Base-by-base conservation (phyloP, 2,329 filamentous ascomycete genomes). In the Fusarium globosum region DNA sequence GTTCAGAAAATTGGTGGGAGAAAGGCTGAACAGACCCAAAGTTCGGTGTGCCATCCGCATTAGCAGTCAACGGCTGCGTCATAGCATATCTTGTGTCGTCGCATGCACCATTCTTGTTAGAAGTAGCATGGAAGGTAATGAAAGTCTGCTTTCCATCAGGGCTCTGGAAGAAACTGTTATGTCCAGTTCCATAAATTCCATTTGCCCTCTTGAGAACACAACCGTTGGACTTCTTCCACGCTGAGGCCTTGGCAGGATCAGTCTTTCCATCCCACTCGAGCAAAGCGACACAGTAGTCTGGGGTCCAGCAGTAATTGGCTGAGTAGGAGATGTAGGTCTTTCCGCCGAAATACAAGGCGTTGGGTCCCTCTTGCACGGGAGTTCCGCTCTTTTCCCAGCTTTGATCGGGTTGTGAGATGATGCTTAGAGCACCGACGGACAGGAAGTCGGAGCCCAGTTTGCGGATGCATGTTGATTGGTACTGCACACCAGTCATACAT, bases 111-210 rank as follows among this genome's bases (percentile, higher is more conserved):
- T 79, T 80, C 16, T 82, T 80, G 65, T 84, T 86, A 4, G 82
- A 80, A 1, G 87, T 89, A 2, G 88, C 88, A 71, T 90, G 88
- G 77, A 88, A 90, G 1, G 87, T 85, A 58, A 87, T 88, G 85
- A 85, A 90, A 6, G 84, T 86, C 78, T 90, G 83, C 1, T 80
- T 85, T 7, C 83, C 86, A 68, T 90, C 87, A 0, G 88, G 88
- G 69, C 86, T 89, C 35, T 79, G 81, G 80, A 91, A 90, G 82
- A 90, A 90, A 6, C 86, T 87, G 72, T 89, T 89, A 69, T 89
- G 87, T 1, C 87, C 88, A 0, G 88, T 86, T 20, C 88, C 88
- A 56, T 87, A 89, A 76, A 89, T 88, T 7, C 87, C 87, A 66
- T 89, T 89, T 4, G 85, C 87, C 49, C 83, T 85, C 26, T 82